A percentile compares a stretch with the other conserved stretches of the same genome.
Evolutionary conservation across 495 filamentous ascomycete species (phyloP).

Genomic region (Penicillium herquei): DNA sequence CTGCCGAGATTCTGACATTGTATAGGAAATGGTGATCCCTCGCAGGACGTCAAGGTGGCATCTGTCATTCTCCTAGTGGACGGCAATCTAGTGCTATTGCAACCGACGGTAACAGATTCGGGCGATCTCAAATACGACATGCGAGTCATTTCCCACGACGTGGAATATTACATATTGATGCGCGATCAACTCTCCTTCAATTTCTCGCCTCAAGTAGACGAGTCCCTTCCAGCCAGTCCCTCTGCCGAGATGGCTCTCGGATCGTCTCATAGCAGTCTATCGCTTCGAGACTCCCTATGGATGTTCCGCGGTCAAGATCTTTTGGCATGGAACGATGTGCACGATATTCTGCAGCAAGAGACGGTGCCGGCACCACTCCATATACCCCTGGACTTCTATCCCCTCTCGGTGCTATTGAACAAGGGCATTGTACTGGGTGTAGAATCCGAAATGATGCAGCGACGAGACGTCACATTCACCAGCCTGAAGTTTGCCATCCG

Average conservation of each 20-base stretch:
- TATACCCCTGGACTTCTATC: conserved; percentile 83
- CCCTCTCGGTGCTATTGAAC: conserved; percentile 75
- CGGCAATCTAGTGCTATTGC: conserved; percentile 89
- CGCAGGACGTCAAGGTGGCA: conserved; percentile 92
- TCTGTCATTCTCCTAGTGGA: conserved; percentile 94
- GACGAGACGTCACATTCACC: conserved; percentile 84
- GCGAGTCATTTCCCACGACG: conserved; percentile 91
- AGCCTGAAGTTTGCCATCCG: conserved; percentile 80
- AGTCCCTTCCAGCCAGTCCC: conserved; percentile 51
- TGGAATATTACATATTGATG: conserved; percentile 92
- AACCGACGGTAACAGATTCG: conserved; percentile 73
- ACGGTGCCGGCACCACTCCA: conserved; percentile 44
- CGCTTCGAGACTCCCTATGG: conserved; percentile 87
- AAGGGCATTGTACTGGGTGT: conserved; percentile 89
- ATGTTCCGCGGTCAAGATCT: conserved; percentile 84
- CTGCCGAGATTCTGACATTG: conserved; percentile 17
- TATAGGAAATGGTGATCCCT: conserved; percentile 81
- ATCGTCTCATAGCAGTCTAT: conserved; percentile 43
- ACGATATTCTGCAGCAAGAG: conserved; percentile 69
- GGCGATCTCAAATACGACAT: conserved; percentile 95
- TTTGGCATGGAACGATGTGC: conserved; percentile 84
- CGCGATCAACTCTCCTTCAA: conserved; percentile 71
- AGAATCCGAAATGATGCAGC: conserved; percentile 87
- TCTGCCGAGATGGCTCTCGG: conserved; percentile 47
- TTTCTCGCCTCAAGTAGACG: conserved; percentile 38